Percentiles rank a stretch among this genome's conserved stretches.
phyloP scores from a whole-genome alignment of 1,284 basidiomycete species.

The Trametes polyzona region DNA sequence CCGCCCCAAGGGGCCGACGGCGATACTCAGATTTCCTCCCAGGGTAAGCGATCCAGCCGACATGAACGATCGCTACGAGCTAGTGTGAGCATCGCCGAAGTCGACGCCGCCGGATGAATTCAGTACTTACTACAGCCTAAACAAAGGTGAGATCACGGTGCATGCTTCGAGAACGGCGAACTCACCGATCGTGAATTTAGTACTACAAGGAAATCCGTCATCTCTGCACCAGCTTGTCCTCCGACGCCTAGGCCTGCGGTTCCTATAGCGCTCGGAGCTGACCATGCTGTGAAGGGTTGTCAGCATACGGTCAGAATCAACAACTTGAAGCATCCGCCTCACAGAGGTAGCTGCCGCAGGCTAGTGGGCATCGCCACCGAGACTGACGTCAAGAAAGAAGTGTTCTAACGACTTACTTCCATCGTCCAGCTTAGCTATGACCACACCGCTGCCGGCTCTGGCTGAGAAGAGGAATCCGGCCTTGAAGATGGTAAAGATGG shows the following conservation, averaged over 20 bases:
- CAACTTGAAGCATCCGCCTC: no score
- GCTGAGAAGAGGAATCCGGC: conserved; percentile 80
- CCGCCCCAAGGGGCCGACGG: conserved; percentile 91
- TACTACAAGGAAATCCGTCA: conserved; percentile 95
- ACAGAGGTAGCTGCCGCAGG: no score
- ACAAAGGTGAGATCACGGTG: conserved; percentile 14
- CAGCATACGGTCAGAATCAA: no score
- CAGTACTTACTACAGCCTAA: conserved; percentile 63
- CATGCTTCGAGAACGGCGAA: conserved; percentile 30
- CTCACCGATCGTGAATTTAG: conserved; percentile 81
- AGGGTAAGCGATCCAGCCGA: conserved; percentile 90
- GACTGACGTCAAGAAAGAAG: neutral
- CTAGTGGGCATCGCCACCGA: neutral
- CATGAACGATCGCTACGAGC: conserved; percentile 87
- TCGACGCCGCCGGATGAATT: neutral
- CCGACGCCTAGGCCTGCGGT: conserved; percentile 94
- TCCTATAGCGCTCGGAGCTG: conserved; percentile 92
- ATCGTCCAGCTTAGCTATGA: conserved; percentile 85
- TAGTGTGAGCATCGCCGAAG: neutral
- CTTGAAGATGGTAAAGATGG: conserved; percentile 82
- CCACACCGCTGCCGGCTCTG: conserved; percentile 87
- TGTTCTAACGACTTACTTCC: conserved; percentile 69
- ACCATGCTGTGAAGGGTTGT: conserved; percentile 81
- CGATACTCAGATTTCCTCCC: conserved; percentile 92
- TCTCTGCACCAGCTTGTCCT: conserved; percentile 82